A percentile compares a stretch with the other conserved stretches of the same genome.
These are phyloP conservation scores for Solioccasus polychromus DNA, from an alignment of 768 basidiomycete genomes.

Conservation along the genomic window DNA sequence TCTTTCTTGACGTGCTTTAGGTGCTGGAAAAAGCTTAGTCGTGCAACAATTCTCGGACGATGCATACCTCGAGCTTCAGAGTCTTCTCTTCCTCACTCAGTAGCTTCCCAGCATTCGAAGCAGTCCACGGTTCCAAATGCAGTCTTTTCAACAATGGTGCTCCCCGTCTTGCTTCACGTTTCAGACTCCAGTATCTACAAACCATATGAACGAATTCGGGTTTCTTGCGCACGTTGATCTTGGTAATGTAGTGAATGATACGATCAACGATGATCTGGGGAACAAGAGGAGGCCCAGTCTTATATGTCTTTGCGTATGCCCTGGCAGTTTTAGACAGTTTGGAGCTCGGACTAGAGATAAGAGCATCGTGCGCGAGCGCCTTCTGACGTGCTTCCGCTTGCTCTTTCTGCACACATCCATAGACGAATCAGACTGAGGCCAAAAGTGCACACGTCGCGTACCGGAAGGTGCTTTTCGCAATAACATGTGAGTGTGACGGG, in stretches of 20 bases:
- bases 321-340: slow-evolving; percentile 75
- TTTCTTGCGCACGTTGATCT: slow-evolving; percentile 72
- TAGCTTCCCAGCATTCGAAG: slow-evolving; percentile 55
- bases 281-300: slow-evolving; percentile 88
- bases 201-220: slow-evolving; percentile 70
- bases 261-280: slow-evolving; percentile 81
- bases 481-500: slow-evolving; percentile 71
- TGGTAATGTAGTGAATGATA: slow-evolving; percentile 70
- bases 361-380: slow-evolving; percentile 45
- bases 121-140: slow-evolving; percentile 98
- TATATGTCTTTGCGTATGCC: slow-evolving; percentile 89
- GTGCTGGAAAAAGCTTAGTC: slow-evolving; percentile 31
- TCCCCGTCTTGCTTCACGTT: slow-evolving; percentile 88
- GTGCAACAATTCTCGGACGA: neutral
- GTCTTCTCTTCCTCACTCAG: slow-evolving; percentile 82
- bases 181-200: slow-evolving; percentile 96
- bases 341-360: slow-evolving; percentile 38
- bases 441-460: slow-evolving; percentile 35
- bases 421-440: neutral
- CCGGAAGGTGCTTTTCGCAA: slow-evolving; percentile 91
- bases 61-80: slow-evolving; percentile 74
- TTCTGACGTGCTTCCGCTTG: slow-evolving; percentile 62
- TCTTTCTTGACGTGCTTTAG: slow-evolving; percentile 70
- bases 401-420: slow-evolving; percentile 48
- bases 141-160: slow-evolving; percentile 91